Percentiles rank a stretch among this genome's conserved stretches.
Evolutionary conservation across 768 basidiomycete species (phyloP).

Genomic region (Strobilomyces confusus): DNA sequence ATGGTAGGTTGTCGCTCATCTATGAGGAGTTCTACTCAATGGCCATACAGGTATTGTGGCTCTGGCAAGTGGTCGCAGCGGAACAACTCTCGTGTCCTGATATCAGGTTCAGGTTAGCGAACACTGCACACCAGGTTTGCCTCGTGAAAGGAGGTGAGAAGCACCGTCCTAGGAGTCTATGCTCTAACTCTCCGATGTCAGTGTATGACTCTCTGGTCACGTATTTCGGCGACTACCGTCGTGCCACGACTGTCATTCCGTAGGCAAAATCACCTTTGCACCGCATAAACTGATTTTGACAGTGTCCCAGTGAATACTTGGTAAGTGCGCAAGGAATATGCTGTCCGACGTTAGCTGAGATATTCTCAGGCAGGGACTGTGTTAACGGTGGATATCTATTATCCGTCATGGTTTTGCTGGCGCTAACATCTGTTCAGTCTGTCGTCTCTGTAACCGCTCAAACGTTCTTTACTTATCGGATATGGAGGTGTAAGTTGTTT

Average conservation of each 20-base stretch:
- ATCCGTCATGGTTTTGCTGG: neutral
- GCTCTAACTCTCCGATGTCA: neutral
- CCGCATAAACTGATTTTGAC: neutral
- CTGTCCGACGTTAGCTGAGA: neutral
- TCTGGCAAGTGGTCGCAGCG: no score
- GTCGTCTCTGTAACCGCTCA: no score
- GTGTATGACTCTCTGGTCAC: conserved; percentile 1
- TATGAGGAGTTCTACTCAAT: no score
- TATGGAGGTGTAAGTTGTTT: conserved; percentile 6
- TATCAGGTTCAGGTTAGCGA: no score
- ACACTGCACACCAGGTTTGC: neutral
- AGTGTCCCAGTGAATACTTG: conserved; percentile 1
- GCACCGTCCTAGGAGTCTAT: neutral
- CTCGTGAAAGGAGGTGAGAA: conserved; percentile 4
- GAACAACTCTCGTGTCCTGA: no score
- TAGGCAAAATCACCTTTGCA: neutral
- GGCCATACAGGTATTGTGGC: no score
- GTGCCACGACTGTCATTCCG: neutral
- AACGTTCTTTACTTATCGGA: no score
- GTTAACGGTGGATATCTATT: neutral
- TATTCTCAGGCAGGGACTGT: conserved; percentile 3
- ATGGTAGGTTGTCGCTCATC: no score
- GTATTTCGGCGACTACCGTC: neutral
- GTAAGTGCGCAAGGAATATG: neutral
- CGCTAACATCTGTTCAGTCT: neutral